These are phyloP conservation scores for Penicillium janthinellum DNA, from an alignment of 2,329 filamentous ascomycete species.

Conservation along the genomic window DNA sequence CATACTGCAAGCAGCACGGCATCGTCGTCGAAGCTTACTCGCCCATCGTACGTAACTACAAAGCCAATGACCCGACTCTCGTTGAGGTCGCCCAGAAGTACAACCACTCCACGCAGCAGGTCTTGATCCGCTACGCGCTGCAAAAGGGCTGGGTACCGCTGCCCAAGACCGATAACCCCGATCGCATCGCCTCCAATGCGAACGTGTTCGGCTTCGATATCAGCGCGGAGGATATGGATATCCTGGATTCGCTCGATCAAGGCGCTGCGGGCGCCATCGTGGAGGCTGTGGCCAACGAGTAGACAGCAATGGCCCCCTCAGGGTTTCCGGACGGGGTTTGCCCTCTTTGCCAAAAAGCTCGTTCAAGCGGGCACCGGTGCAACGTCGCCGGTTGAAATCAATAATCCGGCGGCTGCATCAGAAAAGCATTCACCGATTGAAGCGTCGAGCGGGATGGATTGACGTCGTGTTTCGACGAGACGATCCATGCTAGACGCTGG, in stretches of 20 bases:
- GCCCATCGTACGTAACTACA: constrained; percentile 65
- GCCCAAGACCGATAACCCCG: constrained; percentile 71
- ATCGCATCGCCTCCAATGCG: constrained; percentile 67
- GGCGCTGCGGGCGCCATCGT: constrained; percentile 52
- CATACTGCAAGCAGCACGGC: constrained; percentile 55
- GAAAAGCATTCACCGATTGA: constrained; percentile 86
- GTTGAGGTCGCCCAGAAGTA: constrained; percentile 70
- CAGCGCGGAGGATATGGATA: constrained; percentile 58
- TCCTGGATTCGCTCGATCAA: constrained; percentile 55
- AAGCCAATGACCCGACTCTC: constrained; percentile 69
- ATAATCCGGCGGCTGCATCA: constrained; percentile 62
- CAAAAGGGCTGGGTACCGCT: constrained; percentile 75
- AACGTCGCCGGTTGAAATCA: constrained; percentile 17
- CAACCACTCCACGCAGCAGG: constrained; percentile 71
- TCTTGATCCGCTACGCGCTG: constrained; percentile 78
- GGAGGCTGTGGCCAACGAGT: constrained; percentile 50
- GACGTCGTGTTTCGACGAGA: constrained; percentile 73
- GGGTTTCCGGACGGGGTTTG: background rate
- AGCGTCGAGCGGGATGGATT: constrained; percentile 84
- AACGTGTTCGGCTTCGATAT: constrained; percentile 65
- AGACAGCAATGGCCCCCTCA: constrained; percentile 13
- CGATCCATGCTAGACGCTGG: constrained; percentile 77
- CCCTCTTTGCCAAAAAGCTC: background rate
- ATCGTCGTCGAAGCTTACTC: constrained; percentile 59
- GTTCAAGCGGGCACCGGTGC: constrained; percentile 5